These are phyloP conservation scores for Globomyces sp. DNA, from an alignment of 371 early-diverging fungal genomes.

Conservation along the genomic window DNA sequence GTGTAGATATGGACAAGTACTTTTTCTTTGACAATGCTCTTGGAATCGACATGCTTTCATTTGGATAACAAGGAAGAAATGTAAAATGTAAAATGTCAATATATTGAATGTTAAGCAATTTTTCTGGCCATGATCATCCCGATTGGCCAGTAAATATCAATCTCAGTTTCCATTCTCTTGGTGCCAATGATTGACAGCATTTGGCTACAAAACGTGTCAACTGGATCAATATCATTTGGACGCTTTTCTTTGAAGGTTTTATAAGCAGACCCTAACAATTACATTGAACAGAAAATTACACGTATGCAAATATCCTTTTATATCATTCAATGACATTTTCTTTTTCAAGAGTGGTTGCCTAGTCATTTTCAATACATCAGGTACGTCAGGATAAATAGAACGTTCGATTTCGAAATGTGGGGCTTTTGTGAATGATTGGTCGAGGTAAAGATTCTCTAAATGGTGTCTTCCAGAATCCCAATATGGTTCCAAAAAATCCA, in stretches of 20 bases:
- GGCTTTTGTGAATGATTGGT: conserved; percentile 44
- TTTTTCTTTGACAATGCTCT: too few species aligned
- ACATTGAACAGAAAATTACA: conserved; percentile 51
- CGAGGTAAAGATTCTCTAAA: conserved; percentile 42
- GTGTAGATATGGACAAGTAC: too few species aligned
- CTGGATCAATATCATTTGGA: conserved; percentile 13
- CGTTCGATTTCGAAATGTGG: conserved; percentile 37
- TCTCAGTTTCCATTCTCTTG: not conserved
- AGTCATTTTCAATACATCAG: conserved; percentile 34
- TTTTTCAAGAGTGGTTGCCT: conserved; percentile 9
- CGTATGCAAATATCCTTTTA: conserved; percentile 40
- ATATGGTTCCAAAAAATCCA: conserved; percentile 34
- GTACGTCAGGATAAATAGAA: conserved; percentile 36
- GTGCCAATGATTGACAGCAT: not conserved
- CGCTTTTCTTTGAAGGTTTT: conserved; percentile 14
- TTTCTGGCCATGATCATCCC: conserved; percentile 19
- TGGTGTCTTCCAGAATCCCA: conserved; percentile 43
- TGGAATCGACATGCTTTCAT: too few species aligned
- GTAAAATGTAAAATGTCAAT: too few species aligned
- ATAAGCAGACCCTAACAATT: conserved; percentile 34
- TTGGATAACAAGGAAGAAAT: too few species aligned
- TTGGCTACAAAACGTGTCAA: conserved; percentile 16
- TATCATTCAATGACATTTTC: conserved; percentile 38
- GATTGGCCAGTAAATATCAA: conserved; percentile 22
- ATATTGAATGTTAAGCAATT: not conserved